Base-by-base conservation (phyloP, 2,329 filamentous ascomycete species). In the Aspergillus spinulosporus region DNA sequence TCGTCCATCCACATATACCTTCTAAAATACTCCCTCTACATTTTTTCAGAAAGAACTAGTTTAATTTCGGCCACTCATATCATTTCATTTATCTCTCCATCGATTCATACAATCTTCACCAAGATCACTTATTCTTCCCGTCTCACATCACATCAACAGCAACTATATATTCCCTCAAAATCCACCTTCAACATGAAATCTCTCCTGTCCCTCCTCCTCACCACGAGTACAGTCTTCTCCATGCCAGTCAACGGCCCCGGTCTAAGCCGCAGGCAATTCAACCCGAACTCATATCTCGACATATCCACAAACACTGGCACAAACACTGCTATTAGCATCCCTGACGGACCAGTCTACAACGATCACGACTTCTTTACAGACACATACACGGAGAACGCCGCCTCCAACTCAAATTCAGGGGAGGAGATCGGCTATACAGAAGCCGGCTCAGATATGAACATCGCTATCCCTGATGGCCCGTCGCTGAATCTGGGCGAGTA, bases 391-490 rank as follows among this genome's bases (percentile, higher is more conserved):
- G 21, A 29, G 15, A 28, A 26, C 32, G 8, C 6, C 21, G 11
- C 8, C 29, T 26, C 45, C 6, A 37, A 26, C 21, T 37, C 52
- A n/a, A 14, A 11, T 21, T 54, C 26, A 1, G 9, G 9, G 28
- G 43, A 14, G 15, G 34, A n/a, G 52, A 59, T 36, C 31, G 31
- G 31, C 39, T 42, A 56, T 50, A 51, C 59, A 36, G 51, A 58
- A n/a, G 51, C 59, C 8, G 62, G 59, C 52, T 49, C 55, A 11
- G 34, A 42, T 53, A 57, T 47, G 34, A 54, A 51, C 31, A 45
- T 60, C 12, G 54, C 54, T 7, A 64, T 66, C 54, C 59, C 61
- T n/a, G 62, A 58, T 21, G 64, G 63, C 1, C 63, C 63, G 7
- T 39, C 26, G 26, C 60, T 51, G 51, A 56, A 52, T 34, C 34